Conservation (phyloP, 2,329 filamentous ascomycete genomes). For the Arthrobotrys conoides region DNA sequence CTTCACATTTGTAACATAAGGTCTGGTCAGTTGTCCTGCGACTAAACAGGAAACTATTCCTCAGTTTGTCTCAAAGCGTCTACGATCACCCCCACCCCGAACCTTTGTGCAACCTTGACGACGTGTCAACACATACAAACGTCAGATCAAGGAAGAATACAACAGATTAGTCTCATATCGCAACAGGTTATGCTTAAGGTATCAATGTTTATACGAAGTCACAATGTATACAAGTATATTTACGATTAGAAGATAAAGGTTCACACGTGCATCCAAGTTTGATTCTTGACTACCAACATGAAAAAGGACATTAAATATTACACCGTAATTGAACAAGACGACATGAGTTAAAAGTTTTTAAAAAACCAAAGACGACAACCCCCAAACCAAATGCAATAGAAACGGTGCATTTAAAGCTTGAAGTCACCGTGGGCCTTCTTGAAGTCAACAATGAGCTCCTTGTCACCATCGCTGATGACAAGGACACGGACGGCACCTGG, state of each 20-base stretch:
- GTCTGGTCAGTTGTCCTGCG: not conserved
- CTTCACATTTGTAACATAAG: not conserved
- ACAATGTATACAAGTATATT: not conserved
- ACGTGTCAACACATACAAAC: slow-evolving; percentile 48
- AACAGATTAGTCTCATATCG: not conserved
- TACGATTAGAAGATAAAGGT: slow-evolving; percentile 11
- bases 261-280: slow-evolving; percentile 54
- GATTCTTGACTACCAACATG: slow-evolving; percentile 57
- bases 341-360: slow-evolving; percentile 41
- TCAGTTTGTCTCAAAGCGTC: slow-evolving; percentile 24
- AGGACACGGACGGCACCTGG: slow-evolving; percentile 94
- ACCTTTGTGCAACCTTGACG: slow-evolving; percentile 51
- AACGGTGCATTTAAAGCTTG: slow-evolving; percentile 63
- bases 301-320: slow-evolving; percentile 61
- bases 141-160: not conserved
- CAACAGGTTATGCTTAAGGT: not conserved
- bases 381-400: slow-evolving; percentile 36
- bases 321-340: slow-evolving; percentile 51
- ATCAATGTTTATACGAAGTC: not conserved
- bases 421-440: slow-evolving; percentile 86
- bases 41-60: not conserved
- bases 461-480: slow-evolving; percentile 92
- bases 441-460: slow-evolving; percentile 97
- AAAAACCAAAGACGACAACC: slow-evolving; percentile 36
- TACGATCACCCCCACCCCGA: slow-evolving; percentile 29